Conservation (phyloP, 345 rosid species). For the Nephelium lappaceum region DNA sequence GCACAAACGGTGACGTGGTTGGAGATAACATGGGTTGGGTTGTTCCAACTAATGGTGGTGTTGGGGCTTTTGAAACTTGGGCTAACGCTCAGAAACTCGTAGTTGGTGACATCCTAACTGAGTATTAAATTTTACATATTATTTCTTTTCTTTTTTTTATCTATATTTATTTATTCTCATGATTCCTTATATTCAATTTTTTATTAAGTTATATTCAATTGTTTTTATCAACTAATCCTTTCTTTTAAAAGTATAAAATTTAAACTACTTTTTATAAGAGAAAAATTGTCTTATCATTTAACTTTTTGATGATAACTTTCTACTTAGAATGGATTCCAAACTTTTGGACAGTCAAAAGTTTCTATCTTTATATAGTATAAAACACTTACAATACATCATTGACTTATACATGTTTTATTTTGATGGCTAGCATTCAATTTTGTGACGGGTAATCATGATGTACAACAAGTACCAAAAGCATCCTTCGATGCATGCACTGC, state of each 20-base stretch:
- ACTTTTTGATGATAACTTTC: too few relatives aligned
- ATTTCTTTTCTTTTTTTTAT: neutral
- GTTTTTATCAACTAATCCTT: neutral
- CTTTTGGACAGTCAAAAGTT: too few relatives aligned
- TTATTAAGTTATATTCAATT: too few relatives aligned
- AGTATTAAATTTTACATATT: neutral
- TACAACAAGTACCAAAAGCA: conserved; percentile 29
- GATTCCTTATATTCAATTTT: neutral
- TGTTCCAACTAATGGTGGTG: conserved; percentile 30
- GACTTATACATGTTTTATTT: neutral
- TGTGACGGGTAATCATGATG: conserved; percentile 28
- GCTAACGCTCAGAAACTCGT: conserved; percentile 29
- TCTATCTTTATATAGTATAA: too few relatives aligned
- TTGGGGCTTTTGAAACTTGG: conserved; percentile 20
- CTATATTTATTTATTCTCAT: neutral
- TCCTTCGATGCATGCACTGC: conserved; percentile 36
- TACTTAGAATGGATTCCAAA: too few relatives aligned
- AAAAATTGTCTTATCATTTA: too few relatives aligned
- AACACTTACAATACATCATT: neutral
- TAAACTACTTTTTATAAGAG: too few relatives aligned
- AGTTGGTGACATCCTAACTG: conserved; percentile 46
- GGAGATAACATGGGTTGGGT: conserved; percentile 44
- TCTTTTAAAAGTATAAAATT: neutral
- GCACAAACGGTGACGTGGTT: conserved; percentile 43
- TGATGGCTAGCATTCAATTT: conserved; percentile 39